Evolutionary conservation across 257 asterid species (phyloP).

Genomic region (Lithospermum erythrorhizon): DNA sequence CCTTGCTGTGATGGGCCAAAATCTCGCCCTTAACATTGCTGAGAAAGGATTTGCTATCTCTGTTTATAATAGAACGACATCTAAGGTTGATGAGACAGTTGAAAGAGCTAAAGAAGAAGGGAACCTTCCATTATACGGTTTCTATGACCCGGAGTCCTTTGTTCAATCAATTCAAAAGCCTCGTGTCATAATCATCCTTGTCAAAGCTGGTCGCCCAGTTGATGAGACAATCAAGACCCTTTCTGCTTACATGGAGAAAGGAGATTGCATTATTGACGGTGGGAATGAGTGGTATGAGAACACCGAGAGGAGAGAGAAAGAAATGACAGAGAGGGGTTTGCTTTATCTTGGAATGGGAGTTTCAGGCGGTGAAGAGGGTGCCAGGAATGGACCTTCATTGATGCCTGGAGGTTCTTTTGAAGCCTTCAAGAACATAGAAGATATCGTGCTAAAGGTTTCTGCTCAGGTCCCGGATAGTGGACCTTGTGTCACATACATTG

Average conservation of each 20-base stretch:
- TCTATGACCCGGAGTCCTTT: constrained; percentile 74
- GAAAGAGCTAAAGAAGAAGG: constrained; percentile 86
- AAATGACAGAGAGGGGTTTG: constrained; percentile 54
- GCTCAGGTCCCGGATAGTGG: constrained; percentile 96
- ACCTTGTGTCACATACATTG: constrained; percentile 90
- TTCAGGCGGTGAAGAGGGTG: constrained; percentile 98
- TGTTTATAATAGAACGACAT: constrained; percentile 85
- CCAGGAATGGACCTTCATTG: constrained; percentile 83
- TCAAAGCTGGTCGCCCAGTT: constrained; percentile 95
- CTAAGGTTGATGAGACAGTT: constrained; percentile 90
- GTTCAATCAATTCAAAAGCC: constrained; percentile 88
- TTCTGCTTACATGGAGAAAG: constrained; percentile 79
- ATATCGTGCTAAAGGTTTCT: constrained; percentile 75
- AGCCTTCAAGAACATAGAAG: constrained; percentile 77
- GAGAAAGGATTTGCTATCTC: constrained; percentile 98
- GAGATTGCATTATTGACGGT: constrained; percentile 91
- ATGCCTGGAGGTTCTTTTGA: constrained; percentile 94
- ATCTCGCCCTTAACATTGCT: constrained; percentile 97
- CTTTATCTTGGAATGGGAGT: constrained; percentile 97
- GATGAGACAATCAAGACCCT: constrained; percentile 89
- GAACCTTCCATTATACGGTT: constrained; percentile 72
- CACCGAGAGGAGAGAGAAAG: constrained; percentile 88
- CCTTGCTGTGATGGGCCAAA: constrained; percentile 99
- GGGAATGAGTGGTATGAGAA: constrained; percentile 99
- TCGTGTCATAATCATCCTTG: constrained; percentile 82